Base-by-base conservation (phyloP, 2,329 filamentous ascomycete genomes). In the Phyllosticta citribraziliensis region DNA sequence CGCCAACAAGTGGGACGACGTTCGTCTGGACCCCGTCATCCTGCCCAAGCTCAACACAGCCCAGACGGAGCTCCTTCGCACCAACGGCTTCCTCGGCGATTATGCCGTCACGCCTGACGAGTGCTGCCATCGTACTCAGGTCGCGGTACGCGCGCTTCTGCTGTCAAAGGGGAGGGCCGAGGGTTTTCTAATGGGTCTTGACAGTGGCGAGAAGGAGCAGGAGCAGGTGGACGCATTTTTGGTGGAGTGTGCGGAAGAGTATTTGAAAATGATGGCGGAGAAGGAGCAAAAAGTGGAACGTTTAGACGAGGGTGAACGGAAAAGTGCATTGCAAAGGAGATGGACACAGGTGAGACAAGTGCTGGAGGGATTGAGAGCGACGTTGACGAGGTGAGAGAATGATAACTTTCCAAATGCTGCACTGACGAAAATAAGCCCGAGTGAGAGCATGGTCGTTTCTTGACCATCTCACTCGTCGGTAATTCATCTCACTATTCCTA, bases 71-170 rank as follows among this genome's bases (percentile, higher is more conserved):
- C 68, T 73, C 20, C 64, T 80, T 1, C 75, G 75, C 56, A 75
- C 76, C 51, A 72, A 76, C 24, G 73, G 75, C 0, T 80, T 75
- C 53, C 69, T 77, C 5, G 76, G 67, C 5, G 66, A 65, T 2
- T 75, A 73, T 62, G 68, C 67, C 10, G 69, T 70, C 0, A 62
- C 65, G 6, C 62, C 66, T 0, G 67, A 70, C 33, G 70, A 70
- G 19, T 66, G 75, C 40, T 79, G 76, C 63, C 75, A 78, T 67
- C 75, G 76, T 30, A 79, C 77, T 2, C 75, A 78, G 62, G 75
- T 76, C 9, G 75, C 76, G 1, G 67, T 79, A 2, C 71, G 77
- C 14, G 67, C 73, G 17, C 63, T 73, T 4, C 65, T 67, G 4
- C 63, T 74, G 2, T 70, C 61, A 19, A 35, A 51, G 20, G 30